phyloP scores from a whole-genome alignment of 352 stramenopile species.

The Globisporangium spinosum region DNA sequence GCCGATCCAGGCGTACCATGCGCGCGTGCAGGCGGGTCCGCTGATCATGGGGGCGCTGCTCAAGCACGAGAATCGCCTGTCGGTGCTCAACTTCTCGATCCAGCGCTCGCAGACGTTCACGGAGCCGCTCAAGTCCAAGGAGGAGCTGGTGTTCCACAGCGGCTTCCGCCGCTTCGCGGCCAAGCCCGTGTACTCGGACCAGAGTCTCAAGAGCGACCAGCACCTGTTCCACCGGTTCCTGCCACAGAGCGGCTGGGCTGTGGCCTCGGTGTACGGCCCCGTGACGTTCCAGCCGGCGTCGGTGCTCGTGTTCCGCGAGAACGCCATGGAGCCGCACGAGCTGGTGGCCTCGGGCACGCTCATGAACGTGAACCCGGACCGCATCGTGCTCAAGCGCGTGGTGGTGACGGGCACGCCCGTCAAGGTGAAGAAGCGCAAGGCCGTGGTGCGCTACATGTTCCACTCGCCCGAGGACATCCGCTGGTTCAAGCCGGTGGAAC shows the following conservation, averaged over 20 bases:
- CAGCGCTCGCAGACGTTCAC: constrained; percentile 71
- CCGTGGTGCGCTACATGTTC: constrained; percentile 99
- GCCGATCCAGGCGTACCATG: constrained; percentile 46
- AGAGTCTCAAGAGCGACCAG: constrained; percentile 98
- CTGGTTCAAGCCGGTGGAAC: constrained; percentile 98
- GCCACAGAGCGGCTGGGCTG: constrained; percentile 87
- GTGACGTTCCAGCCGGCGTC: constrained; percentile 97
- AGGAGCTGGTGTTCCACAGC: constrained; percentile 94
- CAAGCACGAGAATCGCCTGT: constrained; percentile 97
- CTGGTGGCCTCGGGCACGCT: constrained; percentile 94
- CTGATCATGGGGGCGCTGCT: constrained; percentile 86
- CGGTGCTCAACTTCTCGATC: constrained; percentile 97
- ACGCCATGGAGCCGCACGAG: constrained; percentile 30
- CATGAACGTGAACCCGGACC: constrained; percentile 95
- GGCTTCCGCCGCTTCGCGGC: constrained; percentile 94
- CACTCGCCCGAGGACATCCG: constrained; percentile 96
- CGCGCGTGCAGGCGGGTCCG: constrained; percentile 53
- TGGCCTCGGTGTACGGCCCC: constrained; percentile 88
- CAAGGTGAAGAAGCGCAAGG: constrained; percentile 97
- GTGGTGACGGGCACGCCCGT: constrained; percentile 98
- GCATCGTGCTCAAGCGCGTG: constrained; percentile 97
- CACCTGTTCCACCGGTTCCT: constrained; percentile 98
- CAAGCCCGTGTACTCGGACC: constrained; percentile 95
- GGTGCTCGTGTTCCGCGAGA: constrained; percentile 93
- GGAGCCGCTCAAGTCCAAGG: constrained; percentile 96